phyloP scores from a whole-genome alignment of 495 filamentous ascomycete genomes.

The Pyrenopolyporus hunteri region DNA sequence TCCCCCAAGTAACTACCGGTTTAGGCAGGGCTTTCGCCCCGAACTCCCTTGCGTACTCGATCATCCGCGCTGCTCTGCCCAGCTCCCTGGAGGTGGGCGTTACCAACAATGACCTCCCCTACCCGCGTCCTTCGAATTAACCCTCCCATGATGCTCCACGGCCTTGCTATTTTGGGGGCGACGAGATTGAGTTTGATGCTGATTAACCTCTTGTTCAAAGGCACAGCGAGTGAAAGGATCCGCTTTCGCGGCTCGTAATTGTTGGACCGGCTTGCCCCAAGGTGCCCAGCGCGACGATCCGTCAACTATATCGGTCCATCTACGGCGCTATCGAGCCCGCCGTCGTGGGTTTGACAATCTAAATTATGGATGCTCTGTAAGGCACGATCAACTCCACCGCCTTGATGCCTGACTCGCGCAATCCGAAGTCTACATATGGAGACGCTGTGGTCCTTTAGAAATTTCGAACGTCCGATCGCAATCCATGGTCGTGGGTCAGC shows the following conservation, averaged over 20 bases:
- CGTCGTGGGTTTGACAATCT: slow-evolving; percentile 13
- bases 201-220: slow-evolving; percentile 9
- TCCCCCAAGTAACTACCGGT: not conserved
- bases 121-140: too few species aligned
- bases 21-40: not conserved
- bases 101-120: not conserved
- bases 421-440: too few species aligned
- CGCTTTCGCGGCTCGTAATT: not conserved
- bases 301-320: slow-evolving; percentile 18
- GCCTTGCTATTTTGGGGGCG: slow-evolving; percentile 5
- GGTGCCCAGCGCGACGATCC: not conserved
- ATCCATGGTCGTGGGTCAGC: slow-evolving; percentile 18
- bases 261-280: slow-evolving; percentile 1
- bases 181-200: slow-evolving; percentile 12
- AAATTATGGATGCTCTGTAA: slow-evolving; percentile 7
- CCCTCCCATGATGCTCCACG: not conserved
- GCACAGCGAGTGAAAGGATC: not conserved
- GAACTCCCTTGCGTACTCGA: slow-evolving; percentile 16
- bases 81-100: too few species aligned
- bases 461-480: not conserved
- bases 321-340: slow-evolving; percentile 16
- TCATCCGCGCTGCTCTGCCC: not conserved
- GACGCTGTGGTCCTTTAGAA: not conserved
- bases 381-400: not conserved
- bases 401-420: too few species aligned